phyloP scores from a whole-genome alignment of 176 grass and related monocot genomes.

The Avena insularis region DNA sequence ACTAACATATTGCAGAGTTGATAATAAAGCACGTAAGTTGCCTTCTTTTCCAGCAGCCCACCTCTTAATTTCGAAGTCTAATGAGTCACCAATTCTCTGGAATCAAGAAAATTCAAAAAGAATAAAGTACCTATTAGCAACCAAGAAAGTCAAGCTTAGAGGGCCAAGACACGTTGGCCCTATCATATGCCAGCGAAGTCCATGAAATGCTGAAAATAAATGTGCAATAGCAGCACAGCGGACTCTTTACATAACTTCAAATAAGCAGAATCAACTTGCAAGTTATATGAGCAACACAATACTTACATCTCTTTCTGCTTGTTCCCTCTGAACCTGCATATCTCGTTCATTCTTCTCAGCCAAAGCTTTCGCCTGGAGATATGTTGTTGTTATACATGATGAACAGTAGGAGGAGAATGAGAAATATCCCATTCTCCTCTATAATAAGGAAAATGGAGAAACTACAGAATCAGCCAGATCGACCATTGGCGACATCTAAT shows the following conservation, averaged over 20 bases:
- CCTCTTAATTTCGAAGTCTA: conserved; percentile 94
- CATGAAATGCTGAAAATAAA: conserved; percentile 19
- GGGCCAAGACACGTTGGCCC: background rate
- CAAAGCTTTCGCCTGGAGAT: conserved; percentile 73
- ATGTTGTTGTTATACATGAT: conserved; percentile 21
- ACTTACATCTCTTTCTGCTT: conserved; percentile 80
- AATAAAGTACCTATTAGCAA: conserved; percentile 34
- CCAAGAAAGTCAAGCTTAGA: conserved; percentile 19
- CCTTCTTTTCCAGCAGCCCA: conserved; percentile 98
- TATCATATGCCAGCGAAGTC: conserved; percentile 15
- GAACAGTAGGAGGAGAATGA: conserved; percentile 14
- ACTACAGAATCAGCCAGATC: background rate
- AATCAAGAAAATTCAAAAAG: conserved; percentile 47
- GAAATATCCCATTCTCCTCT: conserved; percentile 6
- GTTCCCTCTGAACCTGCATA: conserved; percentile 71
- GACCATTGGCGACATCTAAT: background rate
- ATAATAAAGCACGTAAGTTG: conserved; percentile 92
- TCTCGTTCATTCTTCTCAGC: conserved; percentile 88
- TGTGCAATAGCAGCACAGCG: background rate
- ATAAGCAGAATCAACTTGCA: conserved; percentile 26
- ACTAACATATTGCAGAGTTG: conserved; percentile 96
- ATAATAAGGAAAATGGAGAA: background rate
- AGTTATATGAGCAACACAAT: conserved; percentile 3
- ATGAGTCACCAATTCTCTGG: conserved; percentile 79
- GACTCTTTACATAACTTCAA: background rate